Base-by-base conservation (phyloP, 805 yeast species). In the Brettanomyces naardenensis region DNA sequence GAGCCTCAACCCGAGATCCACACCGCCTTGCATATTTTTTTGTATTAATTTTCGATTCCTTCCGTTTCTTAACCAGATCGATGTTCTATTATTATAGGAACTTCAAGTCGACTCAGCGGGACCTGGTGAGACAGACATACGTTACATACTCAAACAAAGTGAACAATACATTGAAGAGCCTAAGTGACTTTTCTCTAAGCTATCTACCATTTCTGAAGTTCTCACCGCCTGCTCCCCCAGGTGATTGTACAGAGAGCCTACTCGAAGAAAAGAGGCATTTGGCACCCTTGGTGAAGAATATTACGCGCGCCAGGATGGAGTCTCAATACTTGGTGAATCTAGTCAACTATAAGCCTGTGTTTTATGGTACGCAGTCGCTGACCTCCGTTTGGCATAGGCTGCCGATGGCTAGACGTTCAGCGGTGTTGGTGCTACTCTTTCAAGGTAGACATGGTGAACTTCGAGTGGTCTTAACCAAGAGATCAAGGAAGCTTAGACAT, bases 351-450 rank as follows among this genome's bases (percentile, higher is more conserved):
- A 42, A 47, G 25, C 64, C 69, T 3, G 38, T 41, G 19, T 54
- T 55, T 47, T 68, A 63, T 49, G 57, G 56, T 27, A 49, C 51
- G 37, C 47, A 53, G 15, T 31, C 46, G 2, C 33, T 33, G 41
- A 44, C 49, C 2, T 56, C 80, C 5, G 60, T 79, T 3, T 83
- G 89, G 95, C 70, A 73, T 52, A 56, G 56, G 23, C 51, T 82
- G 7, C 95, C 95, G 0, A 55, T 70, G 0, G 48, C 66, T 5
- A 65, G 97, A 39, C 67, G 96, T 33, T 80, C 95, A 0, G 78
- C 90, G 0, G 96, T 89, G 15, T 67, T 88, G 49, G 68, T 87
- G 0, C 64, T 88, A 14, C 68, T 89, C 19, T 88, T 84, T 47
- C 53, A 78, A 6, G 94, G 94, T 4, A 63, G 63, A n/a, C 58